Evolutionary conservation across 495 filamentous ascomycete species (phyloP).

Genomic region (Penicillium verhagenii): DNA sequence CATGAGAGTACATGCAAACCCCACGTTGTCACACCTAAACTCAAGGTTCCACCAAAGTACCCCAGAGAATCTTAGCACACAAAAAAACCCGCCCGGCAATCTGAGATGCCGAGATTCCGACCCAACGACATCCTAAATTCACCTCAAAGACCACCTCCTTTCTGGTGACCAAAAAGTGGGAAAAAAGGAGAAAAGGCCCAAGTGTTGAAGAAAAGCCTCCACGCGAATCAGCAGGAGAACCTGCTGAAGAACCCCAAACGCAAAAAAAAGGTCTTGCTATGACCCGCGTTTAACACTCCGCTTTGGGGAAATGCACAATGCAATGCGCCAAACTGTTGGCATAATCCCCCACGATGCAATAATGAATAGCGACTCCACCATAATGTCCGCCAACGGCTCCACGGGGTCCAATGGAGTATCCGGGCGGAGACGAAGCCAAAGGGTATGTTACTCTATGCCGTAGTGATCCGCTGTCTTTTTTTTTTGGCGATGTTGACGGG

Average conservation of each 20-base stretch:
- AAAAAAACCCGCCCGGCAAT: conserved; percentile 7
- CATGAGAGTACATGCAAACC: neutral
- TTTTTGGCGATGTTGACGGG: neutral
- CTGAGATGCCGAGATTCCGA: conserved; percentile 9
- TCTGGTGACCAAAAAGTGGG: neutral
- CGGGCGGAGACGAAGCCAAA: conserved; percentile 15
- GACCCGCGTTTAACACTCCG: conserved; percentile 4
- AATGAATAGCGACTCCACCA: conserved; percentile 8
- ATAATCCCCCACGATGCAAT: conserved; percentile 14
- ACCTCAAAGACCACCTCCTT: neutral
- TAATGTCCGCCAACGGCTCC: conserved; percentile 3
- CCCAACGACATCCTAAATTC: neutral
- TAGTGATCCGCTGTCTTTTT: conserved; percentile 9
- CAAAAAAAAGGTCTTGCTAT: conserved; percentile 18
- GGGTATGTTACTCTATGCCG: conserved; percentile 7
- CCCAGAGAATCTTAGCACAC: neutral
- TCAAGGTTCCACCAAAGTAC: neutral
- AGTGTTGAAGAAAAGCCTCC: neutral
- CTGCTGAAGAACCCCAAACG: neutral
- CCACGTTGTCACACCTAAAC: neutral
- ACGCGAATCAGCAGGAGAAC: neutral
- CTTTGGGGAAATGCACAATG: conserved; percentile 18
- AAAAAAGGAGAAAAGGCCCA: neutral
- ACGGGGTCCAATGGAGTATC: neutral
- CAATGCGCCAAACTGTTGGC: conserved; percentile 15